Base-by-base conservation (phyloP, 805 yeast genomes). In the Kodamaea kakaduensis region DNA sequence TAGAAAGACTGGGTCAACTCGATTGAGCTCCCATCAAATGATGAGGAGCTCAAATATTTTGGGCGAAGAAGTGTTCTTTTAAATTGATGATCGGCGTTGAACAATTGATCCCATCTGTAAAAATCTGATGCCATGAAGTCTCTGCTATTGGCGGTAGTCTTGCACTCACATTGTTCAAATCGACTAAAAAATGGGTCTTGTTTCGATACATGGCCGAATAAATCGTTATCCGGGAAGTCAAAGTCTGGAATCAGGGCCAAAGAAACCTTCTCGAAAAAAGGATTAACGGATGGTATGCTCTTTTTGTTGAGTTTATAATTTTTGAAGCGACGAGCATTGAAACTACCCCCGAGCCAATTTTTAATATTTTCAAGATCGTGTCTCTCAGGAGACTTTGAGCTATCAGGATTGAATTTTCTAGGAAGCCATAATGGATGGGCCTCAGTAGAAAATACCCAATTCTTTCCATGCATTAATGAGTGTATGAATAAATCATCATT, bases 351-450 rank as follows among this genome's bases (percentile, higher is more conserved):
- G 12, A 26, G 17, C 29, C 29, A 26, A 5, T 26, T 26, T 5
- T 9, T 5, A 9, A 13, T 16, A 13, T 12, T n/a, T 12, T 29
- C 13, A 6, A 29, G 5, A 12, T 29, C 23, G 8, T 13, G 7
- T 15, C 9, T 29, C 5, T 17, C 13, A 3, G 32, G 32, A 7
- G 9, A 8, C 25, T 26, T 26, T 7, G 29, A 16, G 12, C 29
- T 26, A 6, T 26, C n/a, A n/a, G 46, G 34, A 16, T 31, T 18
- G 16, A 24, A 9, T 20, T 38, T 26, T 27, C 50, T 38, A 31
- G 75, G 75, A 35, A 73, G 66, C 95, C 96, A 86, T 43, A 88
- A 55, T 3, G 95, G 95, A 56, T 89, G 97, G 0, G 89, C 96
- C 50, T 89, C 97, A 0, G 97, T 89, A 9, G 90, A 75, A 56